These are phyloP conservation scores for Paraphysoderma sedebokerense DNA, from an alignment of 371 early-diverging fungal species.

Conservation along the genomic window DNA sequence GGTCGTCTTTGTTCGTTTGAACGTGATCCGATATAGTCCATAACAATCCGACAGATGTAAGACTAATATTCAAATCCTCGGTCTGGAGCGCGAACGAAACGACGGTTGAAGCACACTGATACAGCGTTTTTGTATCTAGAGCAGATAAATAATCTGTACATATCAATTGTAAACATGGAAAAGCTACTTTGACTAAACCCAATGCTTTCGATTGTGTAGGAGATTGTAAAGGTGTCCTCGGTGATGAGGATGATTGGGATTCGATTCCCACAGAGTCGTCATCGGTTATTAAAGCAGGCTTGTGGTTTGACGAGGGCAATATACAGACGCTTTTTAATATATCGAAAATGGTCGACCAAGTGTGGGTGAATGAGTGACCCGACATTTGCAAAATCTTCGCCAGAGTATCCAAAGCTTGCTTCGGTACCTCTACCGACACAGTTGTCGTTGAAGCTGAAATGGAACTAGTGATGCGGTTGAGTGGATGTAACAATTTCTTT, in stretches of 20 bases:
- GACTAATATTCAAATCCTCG: slow-evolving; percentile 84
- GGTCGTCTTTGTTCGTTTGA: neutral
- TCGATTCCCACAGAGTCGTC: no score
- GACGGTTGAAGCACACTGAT: slow-evolving; percentile 64
- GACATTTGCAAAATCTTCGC: neutral
- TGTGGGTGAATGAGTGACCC: neutral
- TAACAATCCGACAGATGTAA: slow-evolving; percentile 79
- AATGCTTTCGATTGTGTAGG: no score
- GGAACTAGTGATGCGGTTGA: slow-evolving; percentile 10
- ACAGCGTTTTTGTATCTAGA: slow-evolving; percentile 52
- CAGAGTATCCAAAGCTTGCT: neutral
- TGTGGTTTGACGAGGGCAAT: no score
- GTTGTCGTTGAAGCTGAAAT: no score
- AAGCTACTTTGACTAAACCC: slow-evolving; percentile 60
- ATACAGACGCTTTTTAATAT: neutral
- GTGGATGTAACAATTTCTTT: slow-evolving; percentile 28
- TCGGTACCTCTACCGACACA: neutral
- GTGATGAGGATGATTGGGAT: no score
- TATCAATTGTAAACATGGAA: slow-evolving; percentile 85
- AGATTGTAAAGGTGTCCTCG: slow-evolving; percentile 1
- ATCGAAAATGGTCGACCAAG: neutral
- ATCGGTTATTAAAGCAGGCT: no score
- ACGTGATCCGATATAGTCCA: slow-evolving; percentile 65
- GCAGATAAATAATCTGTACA: slow-evolving; percentile 82
- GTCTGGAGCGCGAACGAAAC: slow-evolving; percentile 64